Evolutionary conservation across 495 filamentous ascomycete genomes (phyloP).

Genomic region (Talaromyces trachyspermus): DNA sequence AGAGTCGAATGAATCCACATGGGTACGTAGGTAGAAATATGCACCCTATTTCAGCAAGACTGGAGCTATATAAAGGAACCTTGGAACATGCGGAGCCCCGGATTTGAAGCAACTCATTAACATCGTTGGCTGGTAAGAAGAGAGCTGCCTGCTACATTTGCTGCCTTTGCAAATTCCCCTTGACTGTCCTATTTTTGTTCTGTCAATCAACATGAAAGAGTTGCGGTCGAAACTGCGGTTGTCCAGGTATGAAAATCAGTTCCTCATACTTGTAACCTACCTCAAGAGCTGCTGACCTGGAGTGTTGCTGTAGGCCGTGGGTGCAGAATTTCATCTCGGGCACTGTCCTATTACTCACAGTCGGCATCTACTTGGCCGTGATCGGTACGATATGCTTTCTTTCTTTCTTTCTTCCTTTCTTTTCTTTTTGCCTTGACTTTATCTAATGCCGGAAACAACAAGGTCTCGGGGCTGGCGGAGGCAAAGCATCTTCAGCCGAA

Average conservation of each 20-base stretch:
- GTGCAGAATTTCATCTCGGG: background rate
- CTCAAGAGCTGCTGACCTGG: background rate
- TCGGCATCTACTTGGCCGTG: background rate
- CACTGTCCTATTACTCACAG: background rate
- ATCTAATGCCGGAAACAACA: background rate
- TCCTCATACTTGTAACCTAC: background rate
- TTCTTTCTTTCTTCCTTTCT: background rate
- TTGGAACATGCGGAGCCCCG: too few species aligned
- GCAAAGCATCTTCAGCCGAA: background rate
- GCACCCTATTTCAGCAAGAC: too few species aligned
- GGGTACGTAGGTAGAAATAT: too few species aligned
- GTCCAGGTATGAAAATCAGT: background rate
- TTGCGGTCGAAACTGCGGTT: background rate
- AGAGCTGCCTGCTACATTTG: too few species aligned
- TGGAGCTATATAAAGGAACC: too few species aligned
- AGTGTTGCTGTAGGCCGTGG: background rate
- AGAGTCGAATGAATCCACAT: too few species aligned
- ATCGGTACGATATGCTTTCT: background rate
- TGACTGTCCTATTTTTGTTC: too few species aligned
- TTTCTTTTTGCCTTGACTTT: too few species aligned
- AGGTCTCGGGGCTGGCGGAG: background rate
- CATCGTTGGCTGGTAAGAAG: too few species aligned
- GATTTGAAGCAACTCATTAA: too few species aligned
- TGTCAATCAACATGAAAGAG: background rate
- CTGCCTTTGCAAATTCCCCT: too few species aligned